Base-by-base conservation (phyloP, 257 asterid species). In the Gentiana macrophylla region DNA sequence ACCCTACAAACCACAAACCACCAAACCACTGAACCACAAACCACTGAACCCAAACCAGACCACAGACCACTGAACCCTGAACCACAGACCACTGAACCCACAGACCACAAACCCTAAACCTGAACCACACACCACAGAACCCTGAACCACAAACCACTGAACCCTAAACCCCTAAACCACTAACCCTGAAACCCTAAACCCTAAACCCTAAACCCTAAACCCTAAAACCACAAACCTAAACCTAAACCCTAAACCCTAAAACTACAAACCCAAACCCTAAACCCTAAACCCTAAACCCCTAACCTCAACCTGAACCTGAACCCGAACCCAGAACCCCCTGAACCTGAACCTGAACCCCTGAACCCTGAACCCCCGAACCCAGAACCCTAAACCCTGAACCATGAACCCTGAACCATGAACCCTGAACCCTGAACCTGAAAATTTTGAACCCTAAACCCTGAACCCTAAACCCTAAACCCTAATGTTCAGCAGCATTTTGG, bases 21-120 rank as follows among this genome's bases (percentile, higher is more conserved):
- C n/a, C n/a, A n/a, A n/a, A n/a, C n/a, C n/a, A n/a, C n/a, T n/a
- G n/a, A n/a, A n/a, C n/a, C n/a, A n/a, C n/a, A n/a, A n/a, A n/a
- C n/a, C n/a, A n/a, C n/a, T n/a, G n/a, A 44, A 34, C 7, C 8
- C 58, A 35, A 8, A 24, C 15, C 4, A n/a, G 6, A 8, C 58
- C 38, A 3, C 24, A 53, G 45, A 12, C 9, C 41, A 2, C 59
- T 55, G 45, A 34, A 34, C 37, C 37, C 58, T 34, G 6, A 24
- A n/a, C 24, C 58, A 35, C 33, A 34, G 38, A 53, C 37, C 32
- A 50, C 58, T 15, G 32, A n/a, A n/a, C n/a, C n/a, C n/a, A n/a
- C n/a, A n/a, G n/a, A n/a, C n/a, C n/a, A n/a, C n/a, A n/a, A n/a
- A 15, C 6, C 41, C 59, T 55, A 24, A 34, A 12, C 58, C 58